phyloP scores from a whole-genome alignment of 2,329 filamentous ascomycete species.

The Stenocarpella maydis region DNA sequence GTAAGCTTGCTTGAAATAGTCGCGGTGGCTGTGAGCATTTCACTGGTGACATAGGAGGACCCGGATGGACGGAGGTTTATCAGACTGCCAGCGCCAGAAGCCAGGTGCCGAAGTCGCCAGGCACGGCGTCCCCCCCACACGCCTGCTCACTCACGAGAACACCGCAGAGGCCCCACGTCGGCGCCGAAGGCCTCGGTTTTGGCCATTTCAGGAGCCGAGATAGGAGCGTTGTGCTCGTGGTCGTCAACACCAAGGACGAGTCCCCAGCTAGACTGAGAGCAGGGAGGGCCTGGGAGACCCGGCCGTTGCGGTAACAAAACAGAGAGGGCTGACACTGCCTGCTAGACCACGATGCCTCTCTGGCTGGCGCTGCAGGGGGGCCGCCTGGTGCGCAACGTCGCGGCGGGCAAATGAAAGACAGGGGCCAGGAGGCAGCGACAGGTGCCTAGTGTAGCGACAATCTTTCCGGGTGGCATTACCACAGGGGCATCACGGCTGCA shows the following conservation, averaged over 20 bases:
- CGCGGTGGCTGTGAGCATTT: not conserved
- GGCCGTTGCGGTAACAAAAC: not conserved
- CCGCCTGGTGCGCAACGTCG: not conserved
- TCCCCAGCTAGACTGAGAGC: not conserved
- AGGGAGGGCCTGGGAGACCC: not conserved
- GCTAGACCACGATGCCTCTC: not conserved
- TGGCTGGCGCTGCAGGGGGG: not conserved
- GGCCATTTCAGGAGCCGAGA: not conserved
- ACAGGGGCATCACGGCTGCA: constrained; percentile 3
- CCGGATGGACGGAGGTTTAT: not conserved
- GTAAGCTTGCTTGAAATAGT: not conserved
- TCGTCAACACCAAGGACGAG: not conserved
- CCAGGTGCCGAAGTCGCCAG: constrained; percentile 17
- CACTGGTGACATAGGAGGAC: not conserved
- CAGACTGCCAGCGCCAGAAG: not conserved
- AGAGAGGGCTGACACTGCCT: not conserved
- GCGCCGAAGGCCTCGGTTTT: not conserved
- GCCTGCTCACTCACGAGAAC: not conserved
- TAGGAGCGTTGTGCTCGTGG: not conserved
- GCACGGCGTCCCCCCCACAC: not conserved
- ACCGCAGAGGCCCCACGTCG: not conserved
- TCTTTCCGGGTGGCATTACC: constrained; percentile 25
- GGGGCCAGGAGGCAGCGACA: too few species aligned
- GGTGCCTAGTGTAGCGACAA: too few species aligned
- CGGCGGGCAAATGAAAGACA: not conserved